Conservation (phyloP, 768 basidiomycete species). For the Naematelia aurantialba region DNA sequence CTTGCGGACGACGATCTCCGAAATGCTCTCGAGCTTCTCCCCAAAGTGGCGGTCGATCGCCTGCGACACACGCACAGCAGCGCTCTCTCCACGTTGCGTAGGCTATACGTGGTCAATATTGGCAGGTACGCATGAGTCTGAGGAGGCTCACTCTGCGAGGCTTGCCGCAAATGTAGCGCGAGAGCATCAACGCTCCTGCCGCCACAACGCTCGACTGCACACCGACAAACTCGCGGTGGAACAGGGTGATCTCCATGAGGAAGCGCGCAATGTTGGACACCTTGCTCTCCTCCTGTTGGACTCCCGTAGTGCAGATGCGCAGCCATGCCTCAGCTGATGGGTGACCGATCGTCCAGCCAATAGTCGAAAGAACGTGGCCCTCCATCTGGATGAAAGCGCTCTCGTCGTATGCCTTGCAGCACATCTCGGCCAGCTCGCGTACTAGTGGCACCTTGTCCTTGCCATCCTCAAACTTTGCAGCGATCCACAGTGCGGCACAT, state of each 20-base stretch:
- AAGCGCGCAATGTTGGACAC: conserved; percentile 95
- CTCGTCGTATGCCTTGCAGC: conserved; percentile 94
- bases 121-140: not conserved
- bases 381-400: conserved; percentile 99
- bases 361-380: conserved; percentile 89
- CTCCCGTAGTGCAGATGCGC: conserved; percentile 55
- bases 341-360: conserved; percentile 93
- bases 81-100: conserved; percentile 19
- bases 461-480: conserved; percentile 97
- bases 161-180: conserved; percentile 81
- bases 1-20: conserved; percentile 95
- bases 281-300: conserved; percentile 72
- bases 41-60: conserved; percentile 80
- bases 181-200: conserved; percentile 79
- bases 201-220: conserved; percentile 83
- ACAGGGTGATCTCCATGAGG: conserved; percentile 98
- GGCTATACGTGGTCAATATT: conserved; percentile 8
- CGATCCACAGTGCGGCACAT: conserved; percentile 97
- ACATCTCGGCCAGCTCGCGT: conserved; percentile 88
- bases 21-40: conserved; percentile 84
- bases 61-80: conserved; percentile 68
- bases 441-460: conserved; percentile 97
- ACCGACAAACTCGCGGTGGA: conserved; percentile 91
- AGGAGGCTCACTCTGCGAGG: conserved; percentile 59
- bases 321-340: conserved; percentile 99